These are phyloP conservation scores for Anthracocystis walkeri DNA, from an alignment of 1,284 basidiomycete genomes.

Conservation along the genomic window DNA sequence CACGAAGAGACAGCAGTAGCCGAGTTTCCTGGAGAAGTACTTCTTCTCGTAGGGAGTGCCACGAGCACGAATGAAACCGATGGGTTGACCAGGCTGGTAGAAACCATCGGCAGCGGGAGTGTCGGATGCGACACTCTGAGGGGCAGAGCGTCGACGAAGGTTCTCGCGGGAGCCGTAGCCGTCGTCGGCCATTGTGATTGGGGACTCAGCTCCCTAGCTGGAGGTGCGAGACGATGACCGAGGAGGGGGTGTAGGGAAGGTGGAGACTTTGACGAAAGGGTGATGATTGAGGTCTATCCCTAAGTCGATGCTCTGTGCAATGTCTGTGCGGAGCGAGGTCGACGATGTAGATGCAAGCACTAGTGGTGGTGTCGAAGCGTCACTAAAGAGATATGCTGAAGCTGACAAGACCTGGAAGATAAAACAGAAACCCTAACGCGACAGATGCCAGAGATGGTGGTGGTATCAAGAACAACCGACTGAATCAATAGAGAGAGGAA, in stretches of 20 bases:
- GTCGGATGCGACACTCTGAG: constrained; percentile 39
- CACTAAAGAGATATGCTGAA: not conserved
- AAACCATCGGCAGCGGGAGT: constrained; percentile 38
- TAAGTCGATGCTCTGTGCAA: constrained; percentile 1
- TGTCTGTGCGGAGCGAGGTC: not conserved
- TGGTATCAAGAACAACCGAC: not conserved
- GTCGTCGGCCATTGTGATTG: constrained; percentile 48
- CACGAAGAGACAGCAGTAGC: constrained; percentile 62
- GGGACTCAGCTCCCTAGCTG: constrained; percentile 38
- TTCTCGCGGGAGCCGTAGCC: constrained; percentile 54
- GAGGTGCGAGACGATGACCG: not conserved
- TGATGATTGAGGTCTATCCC: constrained; percentile 6
- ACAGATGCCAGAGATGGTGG: not conserved
- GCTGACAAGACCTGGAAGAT: not conserved
- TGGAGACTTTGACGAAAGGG: not conserved
- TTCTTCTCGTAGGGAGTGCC: constrained; percentile 68
- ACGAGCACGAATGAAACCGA: constrained; percentile 62
- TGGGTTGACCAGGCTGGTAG: constrained; percentile 60
- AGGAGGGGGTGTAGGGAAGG: constrained; percentile 2
- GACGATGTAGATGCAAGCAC: not conserved
- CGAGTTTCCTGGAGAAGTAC: constrained; percentile 63
- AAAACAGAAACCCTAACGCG: constrained; percentile 3
- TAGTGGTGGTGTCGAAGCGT: not conserved
- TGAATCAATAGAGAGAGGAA: constrained; percentile 2
- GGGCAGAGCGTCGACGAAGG: constrained; percentile 46